Evolutionary conservation across 768 basidiomycete species (phyloP).

Genomic region (Megacollybia marginata): DNA sequence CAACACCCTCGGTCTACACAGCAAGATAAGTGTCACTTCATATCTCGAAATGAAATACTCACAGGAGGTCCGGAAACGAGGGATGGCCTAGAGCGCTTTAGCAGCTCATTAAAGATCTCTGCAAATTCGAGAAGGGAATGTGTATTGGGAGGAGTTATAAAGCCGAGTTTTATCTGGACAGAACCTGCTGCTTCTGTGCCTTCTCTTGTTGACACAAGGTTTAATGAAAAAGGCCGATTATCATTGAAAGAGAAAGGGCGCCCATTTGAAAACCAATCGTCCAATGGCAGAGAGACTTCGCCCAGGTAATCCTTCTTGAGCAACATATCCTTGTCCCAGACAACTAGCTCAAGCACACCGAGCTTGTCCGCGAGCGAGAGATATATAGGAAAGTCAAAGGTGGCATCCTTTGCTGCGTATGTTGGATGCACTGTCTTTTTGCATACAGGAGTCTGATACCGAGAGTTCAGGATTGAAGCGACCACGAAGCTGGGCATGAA

Average conservation of each 20-base stretch:
- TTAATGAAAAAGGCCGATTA: conserved; percentile 18
- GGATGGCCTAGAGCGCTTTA: conserved; percentile 56
- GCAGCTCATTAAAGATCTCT: conserved; percentile 56
- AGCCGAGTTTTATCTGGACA: conserved; percentile 39
- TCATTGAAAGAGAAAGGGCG: background rate
- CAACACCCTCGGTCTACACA: conserved; percentile 74
- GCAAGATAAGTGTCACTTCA: background rate
- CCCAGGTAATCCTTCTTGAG: conserved; percentile 86
- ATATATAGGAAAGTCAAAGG: conserved; percentile 86
- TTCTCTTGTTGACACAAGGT: conserved; percentile 34
- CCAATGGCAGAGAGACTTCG: conserved; percentile 71
- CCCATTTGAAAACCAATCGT: conserved; percentile 62
- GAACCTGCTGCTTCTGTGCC: conserved; percentile 32
- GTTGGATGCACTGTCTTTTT: conserved; percentile 67
- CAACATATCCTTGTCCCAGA: conserved; percentile 92
- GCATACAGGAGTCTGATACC: conserved; percentile 66
- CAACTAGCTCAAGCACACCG: conserved; percentile 73
- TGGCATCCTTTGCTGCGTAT: conserved; percentile 63
- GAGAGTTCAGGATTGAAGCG: conserved; percentile 49
- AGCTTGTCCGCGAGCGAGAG: conserved; percentile 65
- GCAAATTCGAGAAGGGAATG: conserved; percentile 41
- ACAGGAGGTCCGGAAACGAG: conserved; percentile 77
- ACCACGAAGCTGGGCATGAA: conserved; percentile 52
- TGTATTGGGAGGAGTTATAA: conserved; percentile 48
- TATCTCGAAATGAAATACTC: conserved; percentile 17